A percentile compares a stretch with the other conserved stretches of the same genome.
phyloP scores from a whole-genome alignment of 2,329 filamentous ascomycete genomes.

The Daldinia sp. region DNA sequence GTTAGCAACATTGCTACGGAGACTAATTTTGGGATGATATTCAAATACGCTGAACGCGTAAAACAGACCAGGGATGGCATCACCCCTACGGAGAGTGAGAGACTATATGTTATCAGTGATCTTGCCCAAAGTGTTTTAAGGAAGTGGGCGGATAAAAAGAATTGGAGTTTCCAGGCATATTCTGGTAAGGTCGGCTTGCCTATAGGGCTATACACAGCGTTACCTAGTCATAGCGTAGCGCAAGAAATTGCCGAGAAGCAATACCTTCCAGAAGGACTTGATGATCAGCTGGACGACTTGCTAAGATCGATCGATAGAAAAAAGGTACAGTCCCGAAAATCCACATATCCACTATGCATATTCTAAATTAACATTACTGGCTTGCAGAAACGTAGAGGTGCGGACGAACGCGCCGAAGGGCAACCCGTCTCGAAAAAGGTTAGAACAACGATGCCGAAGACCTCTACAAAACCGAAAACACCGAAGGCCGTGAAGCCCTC shows the following conservation, averaged over 20 bases:
- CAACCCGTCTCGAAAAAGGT: constrained; percentile 54
- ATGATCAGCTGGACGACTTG: constrained; percentile 77
- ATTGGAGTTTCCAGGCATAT: constrained; percentile 86
- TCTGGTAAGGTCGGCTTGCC: constrained; percentile 84
- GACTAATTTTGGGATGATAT: constrained; percentile 86
- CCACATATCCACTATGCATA: background rate
- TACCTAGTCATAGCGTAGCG: constrained; percentile 79
- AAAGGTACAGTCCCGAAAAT: constrained; percentile 59
- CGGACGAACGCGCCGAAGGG: constrained; percentile 59
- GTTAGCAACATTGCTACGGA: constrained; percentile 83
- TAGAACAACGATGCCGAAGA: constrained; percentile 46
- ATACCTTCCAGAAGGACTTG: constrained; percentile 79
- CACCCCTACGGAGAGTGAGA: constrained; percentile 70
- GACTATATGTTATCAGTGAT: constrained; percentile 87
- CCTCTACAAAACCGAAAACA: constrained; percentile 45
- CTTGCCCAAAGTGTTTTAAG: constrained; percentile 83
- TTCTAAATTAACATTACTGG: constrained; percentile 41
- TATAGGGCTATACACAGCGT: constrained; percentile 75
- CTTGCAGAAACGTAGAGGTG: constrained; percentile 64
- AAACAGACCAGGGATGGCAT: constrained; percentile 90
- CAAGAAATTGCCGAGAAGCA: constrained; percentile 87
- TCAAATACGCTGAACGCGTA: constrained; percentile 89
- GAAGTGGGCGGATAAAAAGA: constrained; percentile 84
- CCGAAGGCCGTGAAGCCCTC: constrained; percentile 45
- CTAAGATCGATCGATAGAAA: constrained; percentile 74